These are phyloP conservation scores for Plasmodium malariae DNA, from an alignment of 169 alveolate species.

Conservation along the genomic window DNA sequence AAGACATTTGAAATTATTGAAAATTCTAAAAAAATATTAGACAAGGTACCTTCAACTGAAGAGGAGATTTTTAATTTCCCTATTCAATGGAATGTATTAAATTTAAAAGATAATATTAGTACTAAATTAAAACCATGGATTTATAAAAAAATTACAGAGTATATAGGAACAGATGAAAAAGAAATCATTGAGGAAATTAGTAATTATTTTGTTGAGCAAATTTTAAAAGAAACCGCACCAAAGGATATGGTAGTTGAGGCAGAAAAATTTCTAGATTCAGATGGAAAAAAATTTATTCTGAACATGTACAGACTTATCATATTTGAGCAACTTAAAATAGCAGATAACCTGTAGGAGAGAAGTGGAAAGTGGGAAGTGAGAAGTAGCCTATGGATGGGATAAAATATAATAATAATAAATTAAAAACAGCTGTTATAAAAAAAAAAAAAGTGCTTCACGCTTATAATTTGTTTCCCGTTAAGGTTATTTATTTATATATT, in stretches of 20 bases:
- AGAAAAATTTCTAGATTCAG: constrained; percentile 88
- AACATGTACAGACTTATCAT: constrained; percentile 87
- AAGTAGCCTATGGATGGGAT: too few relatives aligned
- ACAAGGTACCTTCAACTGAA: constrained; percentile 78
- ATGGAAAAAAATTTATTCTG: constrained; percentile 85
- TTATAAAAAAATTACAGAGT: constrained; percentile 83
- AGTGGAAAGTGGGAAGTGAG: too few relatives aligned
- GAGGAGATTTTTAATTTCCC: constrained; percentile 81
- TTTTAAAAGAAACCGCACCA: constrained; percentile 83
- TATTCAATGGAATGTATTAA: constrained; percentile 83
- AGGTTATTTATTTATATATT: too few relatives aligned
- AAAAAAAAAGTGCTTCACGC: too few relatives aligned
- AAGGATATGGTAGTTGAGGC: constrained; percentile 84
- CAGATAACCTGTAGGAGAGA: not conserved
- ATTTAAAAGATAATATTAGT: constrained; percentile 76
- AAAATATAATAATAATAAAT: too few relatives aligned
- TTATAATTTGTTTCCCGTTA: too few relatives aligned
- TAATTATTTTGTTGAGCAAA: constrained; percentile 78
- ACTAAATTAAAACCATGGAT: constrained; percentile 87
- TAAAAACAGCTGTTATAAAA: too few relatives aligned
- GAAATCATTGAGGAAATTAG: constrained; percentile 84
- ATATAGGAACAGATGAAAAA: constrained; percentile 89
- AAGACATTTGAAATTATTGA: constrained; percentile 14
- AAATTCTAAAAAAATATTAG: constrained; percentile 45
- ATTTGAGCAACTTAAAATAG: constrained; percentile 81